phyloP scores from a whole-genome alignment of 768 basidiomycete genomes.

The Auriscalpium microsporum region DNA sequence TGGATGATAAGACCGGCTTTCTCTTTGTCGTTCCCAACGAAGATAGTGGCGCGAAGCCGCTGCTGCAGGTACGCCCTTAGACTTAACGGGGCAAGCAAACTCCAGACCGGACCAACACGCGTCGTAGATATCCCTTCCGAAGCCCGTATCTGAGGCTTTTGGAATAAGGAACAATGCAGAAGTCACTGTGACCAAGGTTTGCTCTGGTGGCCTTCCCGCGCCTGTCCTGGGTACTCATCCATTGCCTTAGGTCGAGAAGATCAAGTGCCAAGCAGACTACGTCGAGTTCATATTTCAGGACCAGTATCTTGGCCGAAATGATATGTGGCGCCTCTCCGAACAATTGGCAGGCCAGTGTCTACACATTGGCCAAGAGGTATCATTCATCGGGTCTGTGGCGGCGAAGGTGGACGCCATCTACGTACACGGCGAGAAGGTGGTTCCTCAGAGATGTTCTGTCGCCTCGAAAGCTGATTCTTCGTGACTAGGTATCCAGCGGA shows the following conservation, averaged over 20 bases:
- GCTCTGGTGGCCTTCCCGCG: not conserved
- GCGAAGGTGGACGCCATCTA: conserved; percentile 80
- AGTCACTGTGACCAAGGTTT: conserved; percentile 63
- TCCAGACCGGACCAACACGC: not conserved
- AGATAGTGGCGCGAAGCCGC: conserved; percentile 49
- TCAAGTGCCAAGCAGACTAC: conserved; percentile 56
- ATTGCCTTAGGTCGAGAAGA: conserved; percentile 54
- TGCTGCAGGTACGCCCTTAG: conserved; percentile 50
- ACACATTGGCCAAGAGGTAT: conserved; percentile 76
- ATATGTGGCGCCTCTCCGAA: conserved; percentile 93
- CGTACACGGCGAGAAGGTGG: conserved; percentile 56
- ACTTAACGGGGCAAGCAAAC: not conserved
- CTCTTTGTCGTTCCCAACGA: conserved; percentile 64
- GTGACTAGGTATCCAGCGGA: conserved; percentile 64
- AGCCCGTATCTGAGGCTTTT: conserved; percentile 64
- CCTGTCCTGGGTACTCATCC: conserved; percentile 1
- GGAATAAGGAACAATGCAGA: conserved; percentile 63
- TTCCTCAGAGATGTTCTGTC: too few species aligned
- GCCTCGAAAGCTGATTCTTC: too few species aligned
- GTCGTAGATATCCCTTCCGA: conserved; percentile 63
- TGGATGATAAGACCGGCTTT: conserved; percentile 36
- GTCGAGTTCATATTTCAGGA: conserved; percentile 91
- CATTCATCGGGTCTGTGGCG: conserved; percentile 73
- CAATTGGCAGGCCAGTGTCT: conserved; percentile 74
- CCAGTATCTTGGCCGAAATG: conserved; percentile 90